These are phyloP conservation scores for Ailanthus altissimus DNA, from an alignment of 345 rosid species.

Conservation along the genomic window DNA sequence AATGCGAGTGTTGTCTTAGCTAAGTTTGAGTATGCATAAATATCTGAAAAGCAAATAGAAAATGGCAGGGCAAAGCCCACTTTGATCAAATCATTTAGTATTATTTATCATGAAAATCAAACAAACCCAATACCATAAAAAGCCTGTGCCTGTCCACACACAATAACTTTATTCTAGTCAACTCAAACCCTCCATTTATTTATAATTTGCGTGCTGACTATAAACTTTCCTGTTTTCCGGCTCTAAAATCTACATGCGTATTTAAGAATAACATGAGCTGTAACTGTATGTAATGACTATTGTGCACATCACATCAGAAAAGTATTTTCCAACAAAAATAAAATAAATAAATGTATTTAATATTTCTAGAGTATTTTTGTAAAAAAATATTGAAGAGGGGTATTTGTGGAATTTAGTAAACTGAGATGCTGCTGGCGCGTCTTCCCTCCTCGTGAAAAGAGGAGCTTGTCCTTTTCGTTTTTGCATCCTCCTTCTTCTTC, in stretches of 20 bases:
- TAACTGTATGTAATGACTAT: too few relatives aligned
- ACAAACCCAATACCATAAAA: too few relatives aligned
- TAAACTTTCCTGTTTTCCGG: slow-evolving; percentile 2
- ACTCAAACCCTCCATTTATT: background rate
- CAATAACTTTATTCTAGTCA: slow-evolving; percentile 8
- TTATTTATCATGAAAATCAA: background rate
- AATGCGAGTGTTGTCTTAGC: too few relatives aligned
- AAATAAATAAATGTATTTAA: too few relatives aligned
- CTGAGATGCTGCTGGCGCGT: background rate
- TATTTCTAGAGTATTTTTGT: background rate
- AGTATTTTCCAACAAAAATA: too few relatives aligned
- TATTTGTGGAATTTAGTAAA: slow-evolving; percentile 8
- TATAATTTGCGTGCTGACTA: slow-evolving; percentile 35
- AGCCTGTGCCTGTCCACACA: slow-evolving; percentile 27
- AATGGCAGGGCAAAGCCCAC: slow-evolving; percentile 4
- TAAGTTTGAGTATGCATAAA: too few relatives aligned
- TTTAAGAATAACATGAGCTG: too few relatives aligned
- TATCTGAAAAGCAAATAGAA: background rate
- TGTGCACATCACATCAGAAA: too few relatives aligned
- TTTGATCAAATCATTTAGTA: slow-evolving; percentile 5
- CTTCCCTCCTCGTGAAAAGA: background rate
- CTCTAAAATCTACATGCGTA: background rate
- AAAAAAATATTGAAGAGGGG: background rate
- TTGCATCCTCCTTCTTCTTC: background rate
- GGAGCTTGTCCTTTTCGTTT: too few relatives aligned